Conservation (phyloP, 768 basidiomycete species). For the Plicaturopsis crispa region DNA sequence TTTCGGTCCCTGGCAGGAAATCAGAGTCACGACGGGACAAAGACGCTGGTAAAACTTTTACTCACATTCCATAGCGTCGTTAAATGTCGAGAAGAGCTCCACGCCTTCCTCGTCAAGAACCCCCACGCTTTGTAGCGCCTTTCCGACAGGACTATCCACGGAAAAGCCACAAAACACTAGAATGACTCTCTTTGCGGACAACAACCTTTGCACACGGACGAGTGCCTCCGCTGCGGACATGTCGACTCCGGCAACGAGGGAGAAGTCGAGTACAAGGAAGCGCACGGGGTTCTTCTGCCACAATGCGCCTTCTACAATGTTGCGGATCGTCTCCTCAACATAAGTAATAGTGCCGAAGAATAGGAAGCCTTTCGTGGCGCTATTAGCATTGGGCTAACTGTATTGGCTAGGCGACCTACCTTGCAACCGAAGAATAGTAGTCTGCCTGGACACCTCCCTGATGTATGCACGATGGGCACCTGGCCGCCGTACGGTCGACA, state of each 20-base stretch:
- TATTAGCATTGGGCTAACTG: background rate
- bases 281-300: constrained; percentile 76
- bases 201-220: constrained; percentile 79
- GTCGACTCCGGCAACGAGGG: constrained; percentile 84
- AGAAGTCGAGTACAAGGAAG: constrained; percentile 85
- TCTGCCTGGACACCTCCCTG: constrained; percentile 88
- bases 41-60: constrained; percentile 8
- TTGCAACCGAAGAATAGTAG: constrained; percentile 81
- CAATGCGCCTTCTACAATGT: constrained; percentile 58
- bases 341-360: constrained; percentile 91
- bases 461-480: constrained; percentile 84
- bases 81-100: constrained; percentile 74
- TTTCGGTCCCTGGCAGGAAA: constrained; percentile 73
- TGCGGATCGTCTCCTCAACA: constrained; percentile 83
- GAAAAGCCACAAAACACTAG: constrained; percentile 85
- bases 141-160: constrained; percentile 54
- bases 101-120: constrained; percentile 73
- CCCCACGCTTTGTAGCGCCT: constrained; percentile 71
- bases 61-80: constrained; percentile 91
- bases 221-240: constrained; percentile 95
- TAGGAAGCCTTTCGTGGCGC: constrained; percentile 53
- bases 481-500: constrained; percentile 89
- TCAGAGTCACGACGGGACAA: constrained; percentile 3
- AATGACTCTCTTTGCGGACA: constrained; percentile 68
- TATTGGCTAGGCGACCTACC: constrained; percentile 28